phyloP scores from a whole-genome alignment of 2,329 filamentous ascomycete genomes.

The Phaeosphaeriaceae sp. region DNA sequence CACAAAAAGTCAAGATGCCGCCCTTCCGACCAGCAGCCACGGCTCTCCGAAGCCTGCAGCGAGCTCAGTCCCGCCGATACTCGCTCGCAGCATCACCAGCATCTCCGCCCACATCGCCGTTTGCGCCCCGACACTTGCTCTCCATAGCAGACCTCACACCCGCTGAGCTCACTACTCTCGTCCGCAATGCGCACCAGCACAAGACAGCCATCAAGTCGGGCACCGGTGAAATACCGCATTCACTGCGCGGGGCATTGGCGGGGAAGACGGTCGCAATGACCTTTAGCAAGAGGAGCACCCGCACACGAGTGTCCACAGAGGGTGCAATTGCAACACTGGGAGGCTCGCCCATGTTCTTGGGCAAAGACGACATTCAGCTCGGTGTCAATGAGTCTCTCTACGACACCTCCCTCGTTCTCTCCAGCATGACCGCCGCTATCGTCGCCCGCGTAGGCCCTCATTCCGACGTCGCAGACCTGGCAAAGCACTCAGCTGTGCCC shows the following conservation, averaged over 20 bases:
- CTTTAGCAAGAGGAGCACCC: constrained; percentile 94
- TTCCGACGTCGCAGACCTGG: constrained; percentile 56
- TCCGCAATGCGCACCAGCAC: constrained; percentile 79
- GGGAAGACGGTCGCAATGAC: constrained; percentile 91
- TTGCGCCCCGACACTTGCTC: constrained; percentile 82
- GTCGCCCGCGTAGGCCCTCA: constrained; percentile 62
- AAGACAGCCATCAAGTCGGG: constrained; percentile 77
- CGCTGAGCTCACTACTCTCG: constrained; percentile 78
- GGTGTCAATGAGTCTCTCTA: constrained; percentile 59
- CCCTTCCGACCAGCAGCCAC: constrained; percentile 36
- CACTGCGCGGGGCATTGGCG: constrained; percentile 67
- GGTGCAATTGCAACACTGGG: constrained; percentile 87
- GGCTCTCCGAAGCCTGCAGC: constrained; percentile 41
- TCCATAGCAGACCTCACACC: constrained; percentile 87
- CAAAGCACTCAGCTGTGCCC: constrained; percentile 56
- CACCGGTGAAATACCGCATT: constrained; percentile 62
- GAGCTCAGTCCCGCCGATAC: constrained; percentile 35
- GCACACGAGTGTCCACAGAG: constrained; percentile 93
- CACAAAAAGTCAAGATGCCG: constrained; percentile 36
- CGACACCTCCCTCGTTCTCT: constrained; percentile 61
- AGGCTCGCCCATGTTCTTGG: constrained; percentile 94
- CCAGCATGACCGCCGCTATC: constrained; percentile 66
- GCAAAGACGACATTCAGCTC: constrained; percentile 94
- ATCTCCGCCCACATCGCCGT: constrained; percentile 59
- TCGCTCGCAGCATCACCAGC: constrained; percentile 40